Conservation (phyloP, 805 yeast genomes). For the Starmerella davenportii region DNA sequence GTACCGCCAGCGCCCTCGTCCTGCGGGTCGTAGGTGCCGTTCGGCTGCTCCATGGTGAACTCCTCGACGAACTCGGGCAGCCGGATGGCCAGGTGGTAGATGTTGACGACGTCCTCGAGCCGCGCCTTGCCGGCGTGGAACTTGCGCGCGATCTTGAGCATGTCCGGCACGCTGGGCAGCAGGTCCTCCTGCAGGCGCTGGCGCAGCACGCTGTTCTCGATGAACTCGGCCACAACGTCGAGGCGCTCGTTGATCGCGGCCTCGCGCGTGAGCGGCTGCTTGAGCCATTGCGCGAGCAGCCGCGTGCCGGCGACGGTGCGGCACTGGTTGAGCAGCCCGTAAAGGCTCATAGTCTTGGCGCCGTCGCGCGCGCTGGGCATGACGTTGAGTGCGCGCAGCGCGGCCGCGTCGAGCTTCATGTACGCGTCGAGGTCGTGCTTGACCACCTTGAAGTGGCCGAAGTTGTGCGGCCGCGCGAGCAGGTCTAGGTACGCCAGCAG, state of each 20-base stretch:
- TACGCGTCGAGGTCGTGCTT: constrained; percentile 58
- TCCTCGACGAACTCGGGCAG: constrained; percentile 51
- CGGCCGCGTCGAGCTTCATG: constrained; percentile 83
- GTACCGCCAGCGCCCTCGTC: constrained; percentile 15
- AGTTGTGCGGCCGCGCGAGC: constrained; percentile 36
- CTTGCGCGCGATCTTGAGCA: constrained; percentile 56
- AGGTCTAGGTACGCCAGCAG: constrained; percentile 51
- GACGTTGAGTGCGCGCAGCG: constrained; percentile 70
- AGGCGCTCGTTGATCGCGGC: constrained; percentile 50
- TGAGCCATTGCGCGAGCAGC: constrained; percentile 79
- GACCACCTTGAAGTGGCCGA: constrained; percentile 35
- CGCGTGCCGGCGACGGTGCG: constrained; percentile 81
- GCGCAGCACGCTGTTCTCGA: constrained; percentile 43
- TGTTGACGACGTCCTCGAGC: constrained; percentile 74
- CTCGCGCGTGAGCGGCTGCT: constrained; percentile 71
- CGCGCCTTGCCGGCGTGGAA: constrained; percentile 37
- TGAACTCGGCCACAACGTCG: constrained; percentile 49
- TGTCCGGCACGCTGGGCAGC: constrained; percentile 65
- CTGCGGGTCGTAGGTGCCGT: constrained; percentile 18
- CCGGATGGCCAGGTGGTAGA: constrained; percentile 59
- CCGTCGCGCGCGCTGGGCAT: constrained; percentile 44
- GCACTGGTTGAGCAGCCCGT: constrained; percentile 73
- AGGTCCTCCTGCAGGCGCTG: constrained; percentile 42
- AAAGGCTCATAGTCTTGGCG: constrained; percentile 42
- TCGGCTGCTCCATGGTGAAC: constrained; percentile 27